Conservation (phyloP, 2,329 filamentous ascomycete species). For the Niveomyces coronatus region DNA sequence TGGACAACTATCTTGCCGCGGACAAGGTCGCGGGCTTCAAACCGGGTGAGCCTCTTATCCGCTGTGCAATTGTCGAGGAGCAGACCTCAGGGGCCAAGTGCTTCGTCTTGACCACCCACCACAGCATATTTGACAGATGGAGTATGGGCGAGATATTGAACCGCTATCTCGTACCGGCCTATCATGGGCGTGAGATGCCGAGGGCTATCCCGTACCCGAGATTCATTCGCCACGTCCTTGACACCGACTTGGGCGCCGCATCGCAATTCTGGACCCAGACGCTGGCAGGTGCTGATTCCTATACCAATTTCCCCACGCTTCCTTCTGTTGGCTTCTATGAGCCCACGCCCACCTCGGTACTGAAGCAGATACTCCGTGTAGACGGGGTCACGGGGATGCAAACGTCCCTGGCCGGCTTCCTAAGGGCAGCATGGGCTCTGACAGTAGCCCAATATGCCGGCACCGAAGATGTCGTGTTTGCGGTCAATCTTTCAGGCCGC, state of each 20-base stretch:
- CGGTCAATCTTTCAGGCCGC: conserved; percentile 7
- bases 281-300: not conserved
- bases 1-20: conserved; percentile 1
- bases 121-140: not conserved
- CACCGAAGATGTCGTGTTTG: conserved; percentile 8
- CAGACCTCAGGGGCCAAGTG: not conserved
- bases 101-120: not conserved
- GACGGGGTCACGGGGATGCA: not conserved
- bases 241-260: not conserved
- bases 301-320: not conserved
- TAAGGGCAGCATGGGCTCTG: not conserved
- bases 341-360: not conserved
- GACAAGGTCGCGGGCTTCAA: conserved; percentile 4
- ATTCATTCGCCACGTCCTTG: not conserved
- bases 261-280: not conserved
- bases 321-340: not conserved
- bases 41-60: not conserved
- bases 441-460: not conserved
- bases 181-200: not conserved
- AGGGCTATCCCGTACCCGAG: not conserved
- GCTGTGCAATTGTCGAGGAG: not conserved
- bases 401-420: not conserved
- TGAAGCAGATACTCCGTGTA: not conserved
- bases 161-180: not conserved
- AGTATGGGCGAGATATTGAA: not conserved